Percentiles rank a stretch among this genome's conserved stretches.
These are phyloP conservation scores for Alopecurus myosuroides DNA, from an alignment of 176 grass and related monocot genomes.

Conservation along the genomic window DNA sequence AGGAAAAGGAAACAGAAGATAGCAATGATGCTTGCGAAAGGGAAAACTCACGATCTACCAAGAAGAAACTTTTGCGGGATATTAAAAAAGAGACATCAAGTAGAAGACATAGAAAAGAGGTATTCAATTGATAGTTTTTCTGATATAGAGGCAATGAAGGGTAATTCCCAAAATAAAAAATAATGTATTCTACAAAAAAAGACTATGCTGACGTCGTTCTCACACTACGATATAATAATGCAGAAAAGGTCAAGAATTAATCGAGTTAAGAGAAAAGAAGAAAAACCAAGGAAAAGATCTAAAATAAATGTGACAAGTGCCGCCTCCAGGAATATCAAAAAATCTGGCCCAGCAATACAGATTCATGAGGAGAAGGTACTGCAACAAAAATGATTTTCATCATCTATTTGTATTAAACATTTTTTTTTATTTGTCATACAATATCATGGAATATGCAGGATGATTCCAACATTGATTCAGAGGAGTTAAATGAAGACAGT, in stretches of 20 bases:
- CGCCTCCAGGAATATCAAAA: too few species aligned
- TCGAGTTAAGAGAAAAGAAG: not conserved
- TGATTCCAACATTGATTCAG: not conserved
- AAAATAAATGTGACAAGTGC: not conserved
- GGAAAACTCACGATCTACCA: not conserved
- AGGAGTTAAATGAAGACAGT: not conserved
- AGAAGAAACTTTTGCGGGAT: not conserved
- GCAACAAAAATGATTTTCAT: not conserved
- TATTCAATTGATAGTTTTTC: too few species aligned
- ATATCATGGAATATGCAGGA: not conserved
- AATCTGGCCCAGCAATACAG: too few species aligned
- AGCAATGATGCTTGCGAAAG: not conserved
- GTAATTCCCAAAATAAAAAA: not conserved
- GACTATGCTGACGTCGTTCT: too few species aligned
- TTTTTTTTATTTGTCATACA: not conserved
- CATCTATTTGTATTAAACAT: not conserved
- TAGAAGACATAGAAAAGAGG: not conserved
- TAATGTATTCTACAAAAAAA: too few species aligned
- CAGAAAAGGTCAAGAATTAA: not conserved
- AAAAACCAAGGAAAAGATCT: not conserved
- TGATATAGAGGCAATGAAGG: not conserved
- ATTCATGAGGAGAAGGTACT: not conserved
- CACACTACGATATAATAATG: not conserved
- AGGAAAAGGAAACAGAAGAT: too few species aligned
- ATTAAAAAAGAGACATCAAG: not conserved